Conservation (phyloP, 2,329 filamentous ascomycete species). For the Corinectria fuckeliana region DNA sequence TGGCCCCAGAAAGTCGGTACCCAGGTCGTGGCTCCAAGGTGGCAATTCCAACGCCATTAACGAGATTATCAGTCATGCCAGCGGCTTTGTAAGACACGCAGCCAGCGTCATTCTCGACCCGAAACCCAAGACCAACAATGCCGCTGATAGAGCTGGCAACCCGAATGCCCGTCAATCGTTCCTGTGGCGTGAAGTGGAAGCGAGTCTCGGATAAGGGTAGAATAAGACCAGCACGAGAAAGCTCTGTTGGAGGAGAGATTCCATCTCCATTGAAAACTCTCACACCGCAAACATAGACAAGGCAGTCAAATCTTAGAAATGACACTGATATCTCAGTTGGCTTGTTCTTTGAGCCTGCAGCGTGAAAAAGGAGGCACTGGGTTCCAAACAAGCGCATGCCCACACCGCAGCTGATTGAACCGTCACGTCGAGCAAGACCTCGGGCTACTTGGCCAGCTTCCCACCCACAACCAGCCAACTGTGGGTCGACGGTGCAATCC, state of each 20-base stretch:
- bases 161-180: neutral
- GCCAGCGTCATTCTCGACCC: neutral
- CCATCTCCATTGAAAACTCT: neutral
- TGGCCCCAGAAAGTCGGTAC: neutral
- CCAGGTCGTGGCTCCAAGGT: neutral
- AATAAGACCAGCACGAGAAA: neutral
- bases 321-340: conserved; percentile 11
- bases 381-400: neutral
- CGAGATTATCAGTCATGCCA: neutral
- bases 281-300: conserved; percentile 3
- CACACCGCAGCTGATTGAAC: neutral
- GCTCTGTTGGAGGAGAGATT: too few relatives aligned
- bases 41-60: neutral
- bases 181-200: neutral
- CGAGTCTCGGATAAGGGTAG: neutral
- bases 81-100: fast-evolving
- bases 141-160: neutral
- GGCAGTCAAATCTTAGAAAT: neutral
- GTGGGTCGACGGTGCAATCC: fast-evolving
- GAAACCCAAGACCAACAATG: neutral
- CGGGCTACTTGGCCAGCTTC: neutral
- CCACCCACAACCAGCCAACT: neutral
- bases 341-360: fast-evolving
- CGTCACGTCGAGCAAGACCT: neutral
- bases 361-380: neutral